Evolutionary conservation across 2,329 filamentous ascomycete species (phyloP).

Genomic region (Penicillium sp.): DNA sequence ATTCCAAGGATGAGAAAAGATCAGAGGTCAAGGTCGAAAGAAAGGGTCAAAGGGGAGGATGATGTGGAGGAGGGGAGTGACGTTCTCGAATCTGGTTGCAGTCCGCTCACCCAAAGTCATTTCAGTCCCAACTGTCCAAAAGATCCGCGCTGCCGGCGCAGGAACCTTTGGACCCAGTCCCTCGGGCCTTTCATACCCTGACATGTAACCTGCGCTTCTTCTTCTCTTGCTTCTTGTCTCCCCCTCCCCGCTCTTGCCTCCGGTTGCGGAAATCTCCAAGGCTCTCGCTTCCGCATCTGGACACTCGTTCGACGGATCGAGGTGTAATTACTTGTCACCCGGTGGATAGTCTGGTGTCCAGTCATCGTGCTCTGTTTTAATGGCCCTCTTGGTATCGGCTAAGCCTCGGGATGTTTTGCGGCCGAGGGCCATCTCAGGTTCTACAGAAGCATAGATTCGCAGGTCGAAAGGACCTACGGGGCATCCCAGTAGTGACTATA

Average conservation of each 20-base stretch:
- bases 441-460: background rate
- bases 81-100: slow-evolving; percentile 16
- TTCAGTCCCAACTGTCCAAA: slow-evolving; percentile 10
- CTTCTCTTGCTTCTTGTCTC: background rate
- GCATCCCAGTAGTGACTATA: too few species aligned
- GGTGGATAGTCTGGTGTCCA: background rate
- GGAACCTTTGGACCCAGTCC: slow-evolving; percentile 29
- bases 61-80: slow-evolving; percentile 15
- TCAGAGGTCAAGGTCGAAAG: background rate
- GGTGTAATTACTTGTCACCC: background rate
- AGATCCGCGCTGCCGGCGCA: slow-evolving; percentile 26
- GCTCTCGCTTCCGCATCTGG: background rate
- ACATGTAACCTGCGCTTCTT: background rate
- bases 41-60: background rate
- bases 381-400: background rate
- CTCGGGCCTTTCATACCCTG: slow-evolving; percentile 22
- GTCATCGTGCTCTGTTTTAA: background rate
- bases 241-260: background rate
- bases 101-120: background rate
- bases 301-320: background rate
- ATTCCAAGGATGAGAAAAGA: slow-evolving; percentile 4
- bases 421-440: background rate
- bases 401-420: slow-evolving; percentile 4
- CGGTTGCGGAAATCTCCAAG: slow-evolving; percentile 4
- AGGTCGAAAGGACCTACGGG: background rate